Conservation (phyloP, 1,139 yeast genomes). For the Suhomyces panamericanus region DNA sequence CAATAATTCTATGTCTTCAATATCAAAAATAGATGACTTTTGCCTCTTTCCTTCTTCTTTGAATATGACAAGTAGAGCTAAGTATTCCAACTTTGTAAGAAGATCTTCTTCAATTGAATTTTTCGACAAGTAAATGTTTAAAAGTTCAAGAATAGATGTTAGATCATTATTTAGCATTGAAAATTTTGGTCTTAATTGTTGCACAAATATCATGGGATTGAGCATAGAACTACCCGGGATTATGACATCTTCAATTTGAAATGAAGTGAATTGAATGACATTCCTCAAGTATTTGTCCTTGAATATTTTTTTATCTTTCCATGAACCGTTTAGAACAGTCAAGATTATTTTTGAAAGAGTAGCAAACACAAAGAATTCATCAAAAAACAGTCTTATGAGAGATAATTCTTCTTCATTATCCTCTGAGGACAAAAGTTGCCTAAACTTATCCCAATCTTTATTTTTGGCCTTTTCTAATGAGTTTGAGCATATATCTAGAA, state of each 20-base stretch:
- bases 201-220: background rate
- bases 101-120: conserved; percentile 44
- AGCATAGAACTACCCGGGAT: conserved; percentile 17
- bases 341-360: conserved; percentile 36
- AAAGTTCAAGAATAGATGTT: conserved; percentile 5
- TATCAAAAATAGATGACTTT: conserved; percentile 12
- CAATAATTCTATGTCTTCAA: conserved; percentile 29
- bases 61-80: conserved; percentile 42
- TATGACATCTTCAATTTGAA: conserved; percentile 36
- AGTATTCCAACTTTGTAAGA: conserved; percentile 53
- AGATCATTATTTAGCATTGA: conserved; percentile 8
- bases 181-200: conserved; percentile 5
- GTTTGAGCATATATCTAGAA: conserved; percentile 13
- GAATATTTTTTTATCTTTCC: conserved; percentile 43
- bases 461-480: conserved; percentile 7
- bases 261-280: conserved; percentile 41
- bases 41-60: conserved; percentile 24
- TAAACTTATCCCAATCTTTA: conserved; percentile 6
- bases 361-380: too few relatives aligned
- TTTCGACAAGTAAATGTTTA: conserved; percentile 15
- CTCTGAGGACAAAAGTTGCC: background rate
- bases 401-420: background rate
- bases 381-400: conserved; percentile 29
- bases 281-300: conserved; percentile 45
- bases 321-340: conserved; percentile 38